These are phyloP conservation scores for Medicago ruthenica DNA, from an alignment of 306 rosid species.

Conservation along the genomic window DNA sequence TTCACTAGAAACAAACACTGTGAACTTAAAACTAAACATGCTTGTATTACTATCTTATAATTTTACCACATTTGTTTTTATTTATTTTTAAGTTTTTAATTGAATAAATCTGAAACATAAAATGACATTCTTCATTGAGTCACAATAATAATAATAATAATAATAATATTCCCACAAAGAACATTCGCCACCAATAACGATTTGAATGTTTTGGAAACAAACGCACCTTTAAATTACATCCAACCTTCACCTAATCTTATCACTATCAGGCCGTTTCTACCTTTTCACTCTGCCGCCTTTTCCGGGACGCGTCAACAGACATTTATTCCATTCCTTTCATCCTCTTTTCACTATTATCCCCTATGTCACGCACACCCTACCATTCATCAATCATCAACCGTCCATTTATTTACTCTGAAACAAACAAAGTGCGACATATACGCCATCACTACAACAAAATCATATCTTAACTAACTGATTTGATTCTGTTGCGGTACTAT, in stretches of 20 bases:
- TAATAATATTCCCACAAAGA: no score
- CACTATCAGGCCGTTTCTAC: not conserved
- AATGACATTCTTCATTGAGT: no score
- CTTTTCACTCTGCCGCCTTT: not conserved
- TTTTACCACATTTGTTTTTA: no score
- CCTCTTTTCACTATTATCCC: not conserved
- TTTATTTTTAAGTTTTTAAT: no score
- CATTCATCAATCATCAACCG: not conserved
- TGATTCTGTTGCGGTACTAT: not conserved
- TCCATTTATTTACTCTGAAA: not conserved
- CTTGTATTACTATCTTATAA: no score
- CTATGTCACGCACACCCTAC: not conserved
- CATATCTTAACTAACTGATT: conserved; percentile 11
- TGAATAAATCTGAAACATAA: no score
- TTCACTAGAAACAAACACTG: no score
- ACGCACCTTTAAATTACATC: not conserved
- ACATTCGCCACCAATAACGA: no score
- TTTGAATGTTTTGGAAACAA: not conserved
- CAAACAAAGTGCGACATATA: conserved; percentile 2
- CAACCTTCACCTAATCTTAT: not conserved
- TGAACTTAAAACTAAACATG: no score
- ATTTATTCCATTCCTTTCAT: not conserved
- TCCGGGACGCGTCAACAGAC: conserved; percentile 1
- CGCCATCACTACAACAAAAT: not conserved
- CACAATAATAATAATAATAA: no score